Evolutionary conservation across 352 stramenopile genomes (phyloP).

Genomic region (Pythium brassicae): DNA sequence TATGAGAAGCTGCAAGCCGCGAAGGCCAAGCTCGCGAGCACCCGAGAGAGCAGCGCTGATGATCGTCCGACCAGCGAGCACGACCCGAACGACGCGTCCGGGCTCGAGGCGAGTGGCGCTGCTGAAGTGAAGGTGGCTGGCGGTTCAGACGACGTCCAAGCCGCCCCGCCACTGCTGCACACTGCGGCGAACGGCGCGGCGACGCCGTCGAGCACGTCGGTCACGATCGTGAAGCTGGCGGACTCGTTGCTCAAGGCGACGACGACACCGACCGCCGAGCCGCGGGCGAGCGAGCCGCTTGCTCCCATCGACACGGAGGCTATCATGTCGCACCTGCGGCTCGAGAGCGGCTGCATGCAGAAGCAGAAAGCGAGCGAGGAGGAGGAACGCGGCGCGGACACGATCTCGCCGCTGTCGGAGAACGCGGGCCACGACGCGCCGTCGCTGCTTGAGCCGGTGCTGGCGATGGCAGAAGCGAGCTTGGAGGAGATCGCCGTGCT

Average conservation of each 20-base stretch:
- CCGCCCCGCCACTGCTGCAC: background rate
- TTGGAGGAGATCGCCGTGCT: slow-evolving; percentile 54
- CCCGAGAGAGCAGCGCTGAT: background rate
- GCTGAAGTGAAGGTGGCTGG: background rate
- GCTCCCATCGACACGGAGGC: slow-evolving; percentile 25
- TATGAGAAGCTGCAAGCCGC: slow-evolving; percentile 55
- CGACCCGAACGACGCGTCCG: background rate
- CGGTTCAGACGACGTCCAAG: background rate
- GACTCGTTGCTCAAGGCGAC: background rate
- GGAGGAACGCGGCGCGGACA: background rate
- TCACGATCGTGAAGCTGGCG: background rate
- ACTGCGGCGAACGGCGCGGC: background rate
- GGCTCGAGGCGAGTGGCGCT: background rate
- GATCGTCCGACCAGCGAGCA: background rate
- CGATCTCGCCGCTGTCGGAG: background rate
- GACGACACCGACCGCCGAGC: too few relatives aligned
- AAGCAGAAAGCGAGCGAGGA: slow-evolving; percentile 27
- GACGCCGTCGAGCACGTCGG: background rate
- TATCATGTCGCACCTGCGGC: slow-evolving; percentile 64
- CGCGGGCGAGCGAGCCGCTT: background rate
- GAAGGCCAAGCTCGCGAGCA: slow-evolving; percentile 30
- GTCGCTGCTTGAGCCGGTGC: slow-evolving; percentile 51
- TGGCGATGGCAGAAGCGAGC: slow-evolving; percentile 64
- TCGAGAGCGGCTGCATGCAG: slow-evolving; percentile 69
- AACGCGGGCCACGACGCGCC: slow-evolving; percentile 1